Base-by-base conservation (phyloP, 495 filamentous ascomycete species). In the Emericellopsis terricola region DNA sequence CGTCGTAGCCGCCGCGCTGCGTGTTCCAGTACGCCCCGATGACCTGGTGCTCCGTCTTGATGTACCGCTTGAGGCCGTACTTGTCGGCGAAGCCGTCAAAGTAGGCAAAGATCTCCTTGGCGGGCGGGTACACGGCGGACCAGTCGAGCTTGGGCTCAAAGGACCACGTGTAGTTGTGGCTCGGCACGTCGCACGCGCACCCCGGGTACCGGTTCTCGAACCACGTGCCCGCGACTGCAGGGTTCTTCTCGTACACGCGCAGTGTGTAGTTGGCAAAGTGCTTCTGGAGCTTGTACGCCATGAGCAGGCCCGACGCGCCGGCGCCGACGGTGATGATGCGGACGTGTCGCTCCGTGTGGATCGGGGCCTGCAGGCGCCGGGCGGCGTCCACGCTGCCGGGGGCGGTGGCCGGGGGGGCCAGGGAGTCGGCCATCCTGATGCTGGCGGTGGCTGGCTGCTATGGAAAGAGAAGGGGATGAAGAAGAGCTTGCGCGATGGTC, bases 171-270 rank as follows among this genome's bases (percentile, higher is more conserved):
- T 68, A 69, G 41, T 62, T 62, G 46, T 68, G 63, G 37, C 59
- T 62, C 13, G 68, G 68, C 28, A 70, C 47, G 41, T 71, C 68
- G 46, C 68, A 71, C 39, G 51, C 47, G 40, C 63, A 68, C 11
- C 71, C 69, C 0, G 69, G 65, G 40, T 76, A 76, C 35, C 50
- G 48, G 34, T 77, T 75, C 45, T 73, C 70, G 19, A 55, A 64
- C 71, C 71, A 78, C 1, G 71, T 73, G 0, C 73, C 71, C 20
- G 65, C 65, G 20, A 75, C 47, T 24, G 62, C 65, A 0, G 45
- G 43, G 34, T 76, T 78, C 57, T 76, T 76, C 41, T 77, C 72
- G 39, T 71, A 78, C 4, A 71, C 55, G 2, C 11, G 19, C 1
- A 43, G 20, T 8, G 66, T 58, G 15, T 32, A 41, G 29, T 42